Conservation (phyloP, 2,329 filamentous ascomycete genomes). For the Trichoderma arundinaceum region DNA sequence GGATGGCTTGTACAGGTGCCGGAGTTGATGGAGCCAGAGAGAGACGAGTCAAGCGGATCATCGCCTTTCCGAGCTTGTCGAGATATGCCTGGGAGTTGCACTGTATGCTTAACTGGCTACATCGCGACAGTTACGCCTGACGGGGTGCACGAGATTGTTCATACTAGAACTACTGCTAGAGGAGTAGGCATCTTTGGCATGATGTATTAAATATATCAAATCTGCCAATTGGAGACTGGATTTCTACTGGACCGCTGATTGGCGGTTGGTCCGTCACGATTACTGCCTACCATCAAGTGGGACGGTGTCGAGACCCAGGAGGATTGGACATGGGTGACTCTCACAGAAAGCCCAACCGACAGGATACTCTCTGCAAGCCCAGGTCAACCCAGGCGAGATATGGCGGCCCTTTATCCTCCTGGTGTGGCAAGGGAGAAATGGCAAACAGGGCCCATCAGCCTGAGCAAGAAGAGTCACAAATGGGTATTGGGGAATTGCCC, state of each 20-base stretch:
- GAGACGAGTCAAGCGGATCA: neutral
- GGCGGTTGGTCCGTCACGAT: slow-evolving; percentile 6
- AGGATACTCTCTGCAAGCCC: neutral
- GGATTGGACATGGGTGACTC: slow-evolving; percentile 8
- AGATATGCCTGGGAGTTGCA: neutral
- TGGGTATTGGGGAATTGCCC: no score
- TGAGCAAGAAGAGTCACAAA: no score
- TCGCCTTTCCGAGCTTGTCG: neutral
- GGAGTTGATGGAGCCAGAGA: neutral
- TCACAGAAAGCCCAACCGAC: neutral
- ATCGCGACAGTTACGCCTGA: neutral
- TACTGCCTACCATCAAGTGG: neutral
- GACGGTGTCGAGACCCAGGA: slow-evolving; percentile 1
- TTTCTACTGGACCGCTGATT: neutral
- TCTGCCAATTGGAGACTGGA: neutral
- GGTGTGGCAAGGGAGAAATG: neutral
- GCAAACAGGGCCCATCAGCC: no score
- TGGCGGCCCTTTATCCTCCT: neutral
- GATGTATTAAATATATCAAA: neutral
- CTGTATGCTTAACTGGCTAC: slow-evolving; percentile 14
- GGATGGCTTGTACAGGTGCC: neutral
- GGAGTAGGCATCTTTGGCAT: neutral
- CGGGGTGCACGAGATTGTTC: neutral
- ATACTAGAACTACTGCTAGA: no score
- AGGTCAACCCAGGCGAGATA: neutral